Evolutionary conservation across 768 basidiomycete genomes (phyloP).

Genomic region (Lanmaoa rubissima): DNA sequence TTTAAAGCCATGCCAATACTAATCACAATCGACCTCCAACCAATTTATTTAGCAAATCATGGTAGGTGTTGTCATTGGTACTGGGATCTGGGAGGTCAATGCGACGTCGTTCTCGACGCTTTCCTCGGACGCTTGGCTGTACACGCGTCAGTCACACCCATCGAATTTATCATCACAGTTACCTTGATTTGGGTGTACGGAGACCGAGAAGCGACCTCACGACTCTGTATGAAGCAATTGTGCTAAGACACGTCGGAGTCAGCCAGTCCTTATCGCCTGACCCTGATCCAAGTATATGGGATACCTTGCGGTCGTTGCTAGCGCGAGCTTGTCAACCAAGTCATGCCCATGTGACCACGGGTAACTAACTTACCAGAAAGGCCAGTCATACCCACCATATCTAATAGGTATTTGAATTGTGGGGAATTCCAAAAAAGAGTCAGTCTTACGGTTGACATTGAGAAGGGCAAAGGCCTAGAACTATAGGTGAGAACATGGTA

Average conservation of each 20-base stretch:
- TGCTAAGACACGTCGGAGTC: not conserved
- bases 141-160: not conserved
- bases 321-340: not conserved
- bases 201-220: slow-evolving; percentile 18
- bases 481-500: not conserved
- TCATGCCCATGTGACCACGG: not conserved
- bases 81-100: slow-evolving; percentile 7
- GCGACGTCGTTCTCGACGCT: not conserved
- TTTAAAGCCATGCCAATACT: too few species aligned
- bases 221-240: slow-evolving; percentile 16
- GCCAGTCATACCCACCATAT: not conserved
- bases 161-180: not conserved
- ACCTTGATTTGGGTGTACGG: not conserved
- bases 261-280: not conserved
- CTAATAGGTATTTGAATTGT: slow-evolving; percentile 1
- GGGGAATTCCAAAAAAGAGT: not conserved
- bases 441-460: not conserved
- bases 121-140: not conserved
- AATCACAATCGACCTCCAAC: too few species aligned
- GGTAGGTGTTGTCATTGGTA: not conserved
- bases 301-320: slow-evolving; percentile 21
- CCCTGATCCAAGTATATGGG: too few species aligned
- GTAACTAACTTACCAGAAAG: slow-evolving; percentile 7
- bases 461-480: slow-evolving; percentile 17
- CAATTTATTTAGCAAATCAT: not conserved